Base-by-base conservation (phyloP, 805 yeast species). In the Blastobotrys attinorum region DNA sequence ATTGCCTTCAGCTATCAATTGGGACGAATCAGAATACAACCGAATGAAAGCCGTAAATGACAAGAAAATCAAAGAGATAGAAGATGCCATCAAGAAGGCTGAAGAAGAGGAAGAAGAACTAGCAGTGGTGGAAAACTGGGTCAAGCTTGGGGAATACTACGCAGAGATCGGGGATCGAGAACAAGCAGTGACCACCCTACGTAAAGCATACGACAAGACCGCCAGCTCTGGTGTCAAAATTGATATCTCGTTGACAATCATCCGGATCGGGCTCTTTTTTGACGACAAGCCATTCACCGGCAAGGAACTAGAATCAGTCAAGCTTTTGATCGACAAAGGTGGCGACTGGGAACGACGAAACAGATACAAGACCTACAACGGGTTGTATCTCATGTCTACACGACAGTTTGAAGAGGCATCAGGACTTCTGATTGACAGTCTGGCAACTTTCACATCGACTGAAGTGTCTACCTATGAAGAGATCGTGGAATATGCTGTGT, bases 321-420 rank as follows among this genome's bases (percentile, higher is more conserved):
- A 83, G 58, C 58, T 68, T 20, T 73, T 86, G 61, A 87, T 92
- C 57, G 97, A 90, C 57, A 84, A 87, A 58, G 98, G 97, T 44
- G 98, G 98, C 49, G 98, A 92, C 63, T 92, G 98, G 98, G 98
- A 92, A 67, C 84, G 98, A 65, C 80, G 96, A 58, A 92, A 92
- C 67, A 71, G 96, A 54, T 87, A 77, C 71, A 92, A 92, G 69
- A 85, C 97, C 4, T 92, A 92, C 65, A 66, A 76, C 46, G 98
- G 98, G 18, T 72, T 92, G 39, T 85, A 86, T 61, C 68, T 76
- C 31, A 67, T 92, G 75, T 82, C 96, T 5, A 80, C 89, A 22
- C 79, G 98, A 58, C 79, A 86, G 55, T 92, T 92, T 58, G 70
- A 69, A 33, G 94, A 85, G 54, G 96, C 97, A 2, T 78, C 97